Evolutionary conservation across 2,329 filamentous ascomycete species (phyloP).

Genomic region (Sporothrix schenckii): DNA sequence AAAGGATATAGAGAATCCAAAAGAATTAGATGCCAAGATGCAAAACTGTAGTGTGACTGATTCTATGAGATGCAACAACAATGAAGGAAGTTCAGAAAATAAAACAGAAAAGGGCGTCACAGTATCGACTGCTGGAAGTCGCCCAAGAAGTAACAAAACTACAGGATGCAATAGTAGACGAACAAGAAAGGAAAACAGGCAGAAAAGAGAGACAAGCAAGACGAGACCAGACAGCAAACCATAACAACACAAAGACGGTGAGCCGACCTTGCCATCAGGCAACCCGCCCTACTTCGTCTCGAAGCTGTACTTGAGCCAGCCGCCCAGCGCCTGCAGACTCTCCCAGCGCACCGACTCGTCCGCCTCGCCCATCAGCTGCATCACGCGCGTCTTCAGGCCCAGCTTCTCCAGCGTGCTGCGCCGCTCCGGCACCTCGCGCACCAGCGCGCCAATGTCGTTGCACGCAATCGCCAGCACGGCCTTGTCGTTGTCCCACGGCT

Average conservation of each 20-base stretch:
- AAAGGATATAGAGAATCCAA: neutral
- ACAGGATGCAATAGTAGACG: neutral
- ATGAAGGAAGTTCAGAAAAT: neutral
- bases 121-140: conserved; percentile 3
- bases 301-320: conserved; percentile 67
- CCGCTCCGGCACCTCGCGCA: conserved; percentile 87
- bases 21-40: neutral
- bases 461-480: conserved; percentile 90
- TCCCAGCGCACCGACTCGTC: conserved; percentile 93
- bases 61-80: conserved; percentile 28
- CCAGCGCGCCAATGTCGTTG: conserved; percentile 86
- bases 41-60: conserved; percentile 23
- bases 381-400: conserved; percentile 82
- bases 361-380: conserved; percentile 89
- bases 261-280: no score
- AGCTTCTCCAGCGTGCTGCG: conserved; percentile 77
- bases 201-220: neutral
- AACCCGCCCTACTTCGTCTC: conserved; percentile 44
- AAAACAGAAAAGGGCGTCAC: neutral
- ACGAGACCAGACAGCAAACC: neutral
- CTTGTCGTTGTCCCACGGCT: conserved; percentile 76
- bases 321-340: conserved; percentile 77
- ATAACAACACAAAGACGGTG: neutral
- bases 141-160: conserved; percentile 3
- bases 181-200: neutral